Evolutionary conservation across 164 flowering plant genomes (phyloP).

Genomic region (Umbilicus rupestris): DNA sequence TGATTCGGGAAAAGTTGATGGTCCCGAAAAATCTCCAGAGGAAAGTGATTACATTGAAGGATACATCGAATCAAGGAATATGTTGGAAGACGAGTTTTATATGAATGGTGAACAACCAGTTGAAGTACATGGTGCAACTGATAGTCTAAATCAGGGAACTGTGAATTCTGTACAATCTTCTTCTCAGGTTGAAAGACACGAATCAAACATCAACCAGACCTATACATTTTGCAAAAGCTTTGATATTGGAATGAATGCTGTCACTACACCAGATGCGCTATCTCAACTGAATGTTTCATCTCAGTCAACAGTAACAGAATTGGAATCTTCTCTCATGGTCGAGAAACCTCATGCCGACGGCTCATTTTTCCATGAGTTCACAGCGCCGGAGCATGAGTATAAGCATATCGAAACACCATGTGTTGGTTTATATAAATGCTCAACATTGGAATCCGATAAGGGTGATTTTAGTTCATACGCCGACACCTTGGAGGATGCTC

Average conservation of each 20-base stretch:
- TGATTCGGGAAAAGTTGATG: not conserved
- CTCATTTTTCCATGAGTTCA: too few species aligned
- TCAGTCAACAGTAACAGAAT: too few species aligned
- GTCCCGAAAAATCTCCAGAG: not conserved
- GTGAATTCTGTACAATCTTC: not conserved
- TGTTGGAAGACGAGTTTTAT: not conserved
- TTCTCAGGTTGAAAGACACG: not conserved
- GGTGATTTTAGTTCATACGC: not conserved
- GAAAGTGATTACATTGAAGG: slow-evolving; percentile 1
- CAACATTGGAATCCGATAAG: not conserved
- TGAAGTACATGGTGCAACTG: not conserved
- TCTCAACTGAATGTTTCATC: not conserved
- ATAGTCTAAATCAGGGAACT: not conserved
- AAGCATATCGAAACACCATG: not conserved
- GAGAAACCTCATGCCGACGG: not conserved
- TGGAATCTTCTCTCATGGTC: not conserved
- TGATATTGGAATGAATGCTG: not conserved
- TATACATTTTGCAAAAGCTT: not conserved
- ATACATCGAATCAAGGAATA: not conserved
- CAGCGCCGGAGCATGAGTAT: not conserved
- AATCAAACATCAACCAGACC: not conserved
- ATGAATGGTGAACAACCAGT: slow-evolving; percentile 2
- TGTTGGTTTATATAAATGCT: not conserved
- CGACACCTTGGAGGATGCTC: not conserved
- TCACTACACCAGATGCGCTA: not conserved